Percentiles rank a stretch among this genome's conserved stretches.
These are phyloP conservation scores for Marchantia polymorpha DNA, from an alignment of 225 moss, liverwort and hornwort species.

Conservation along the genomic window DNA sequence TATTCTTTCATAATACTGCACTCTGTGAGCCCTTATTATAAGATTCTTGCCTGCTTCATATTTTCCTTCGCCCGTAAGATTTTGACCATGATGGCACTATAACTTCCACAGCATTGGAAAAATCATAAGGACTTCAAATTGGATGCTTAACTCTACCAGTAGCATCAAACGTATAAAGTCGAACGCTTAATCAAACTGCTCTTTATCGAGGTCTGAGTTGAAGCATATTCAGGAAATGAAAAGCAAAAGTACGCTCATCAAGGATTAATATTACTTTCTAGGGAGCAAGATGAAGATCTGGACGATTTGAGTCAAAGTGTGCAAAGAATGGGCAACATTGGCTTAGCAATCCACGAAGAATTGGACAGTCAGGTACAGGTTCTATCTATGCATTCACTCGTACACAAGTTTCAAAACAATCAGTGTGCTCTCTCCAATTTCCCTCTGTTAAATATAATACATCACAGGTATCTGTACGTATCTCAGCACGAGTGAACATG, in stretches of 20 bases:
- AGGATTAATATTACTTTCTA: constrained; percentile 7
- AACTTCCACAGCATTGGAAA: not conserved
- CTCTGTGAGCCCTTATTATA: not conserved
- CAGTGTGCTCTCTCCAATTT: too few relatives aligned
- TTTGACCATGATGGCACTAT: too few relatives aligned
- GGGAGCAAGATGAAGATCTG: constrained; percentile 72
- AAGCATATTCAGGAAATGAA: not conserved
- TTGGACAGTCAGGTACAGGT: constrained; percentile 53
- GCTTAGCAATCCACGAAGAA: constrained; percentile 74
- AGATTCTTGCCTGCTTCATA: not conserved
- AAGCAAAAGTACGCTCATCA: too few relatives aligned
- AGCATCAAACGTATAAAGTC: not conserved
- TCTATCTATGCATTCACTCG: not conserved
- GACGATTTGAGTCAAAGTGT: constrained; percentile 60
- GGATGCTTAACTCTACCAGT: not conserved
- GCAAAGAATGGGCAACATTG: constrained; percentile 57
- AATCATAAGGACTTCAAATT: not conserved
- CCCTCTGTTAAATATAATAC: too few relatives aligned
- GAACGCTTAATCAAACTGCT: not conserved
- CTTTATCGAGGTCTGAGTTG: not conserved
- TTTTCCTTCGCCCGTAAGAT: too few relatives aligned
- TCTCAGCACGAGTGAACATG: too few relatives aligned
- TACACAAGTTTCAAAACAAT: too few relatives aligned
- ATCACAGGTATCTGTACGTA: too few relatives aligned
- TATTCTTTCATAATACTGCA: not conserved